Base-by-base conservation (phyloP, 2,329 filamentous ascomycete species). In the Verticillium zaregamsianum region DNA sequence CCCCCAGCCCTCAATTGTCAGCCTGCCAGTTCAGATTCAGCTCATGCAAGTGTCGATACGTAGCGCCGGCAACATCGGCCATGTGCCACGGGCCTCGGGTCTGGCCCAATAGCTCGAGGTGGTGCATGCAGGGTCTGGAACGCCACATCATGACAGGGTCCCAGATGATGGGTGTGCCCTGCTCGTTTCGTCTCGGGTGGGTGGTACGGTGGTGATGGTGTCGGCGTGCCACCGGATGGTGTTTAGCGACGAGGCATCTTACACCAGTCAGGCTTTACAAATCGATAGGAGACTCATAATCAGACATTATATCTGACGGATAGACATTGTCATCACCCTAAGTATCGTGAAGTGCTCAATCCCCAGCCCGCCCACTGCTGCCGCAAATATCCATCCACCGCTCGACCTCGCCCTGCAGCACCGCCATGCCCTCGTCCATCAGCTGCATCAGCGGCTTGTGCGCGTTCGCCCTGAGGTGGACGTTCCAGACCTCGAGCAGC, bases 351-450 rank as follows among this genome's bases (percentile, higher is more conserved):
- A 28, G 28, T 28, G 6, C 6, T 28, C 28, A 28, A 28, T 28
- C 28, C 28, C 28, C 20, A 76, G 76, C 78, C 64, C 77, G 80
- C 4, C 79, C 79, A 33, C 75, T 74, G 20, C 77, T 81, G 15
- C 76, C 78, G 60, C 74, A 77, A 5, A 81, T 73, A 59, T 81
- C 76, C 76, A 82, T 82, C 74, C 79, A 78, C 72, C 75, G 74
- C 68, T 81, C 79, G 57, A 75, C 76, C 65, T 79, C 70, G 63
- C 68, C 69, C 61, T 77, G 75, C 25, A 79, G 71, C 56, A 74
- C 74, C 39, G 74, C 72, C 14, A 81, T 80, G 2, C 79, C 79
- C 60, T 69, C 69, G 62, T 81, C 78, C 68, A 82, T 80, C 62
- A 80, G 66, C 49, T 71, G 69, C n/a, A 74, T 79, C 57, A 76